Base-by-base conservation (phyloP, 805 yeast species). In the Naumovozyma dairenensis region DNA sequence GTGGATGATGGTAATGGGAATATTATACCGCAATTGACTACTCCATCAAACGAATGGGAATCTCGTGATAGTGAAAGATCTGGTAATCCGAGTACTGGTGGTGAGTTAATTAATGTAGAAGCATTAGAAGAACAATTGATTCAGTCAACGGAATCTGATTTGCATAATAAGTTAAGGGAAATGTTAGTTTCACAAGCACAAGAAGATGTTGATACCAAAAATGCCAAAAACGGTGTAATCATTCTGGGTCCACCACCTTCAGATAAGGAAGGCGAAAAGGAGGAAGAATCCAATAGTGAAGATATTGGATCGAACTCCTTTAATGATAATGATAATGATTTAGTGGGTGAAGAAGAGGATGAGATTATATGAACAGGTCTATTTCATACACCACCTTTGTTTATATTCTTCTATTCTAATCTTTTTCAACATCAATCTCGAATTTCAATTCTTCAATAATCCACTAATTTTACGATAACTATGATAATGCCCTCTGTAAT, bases 191-290 rank as follows among this genome's bases (percentile, higher is more conserved):
- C 45, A 8, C 39, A 45, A 32, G 35, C 54, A 10, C 48, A 44
- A 37, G 41, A 44, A 13, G 54, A 50, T 16, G 47, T 58, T 6
- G 56, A 52, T 30, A 39, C 37, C 18, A 39, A 43, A 18, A 57
- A 57, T 32, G 38, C 41, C 30, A 38, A 43, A 19, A 54, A 57
- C 18, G 62, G 62, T 14, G 62, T 57, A 1, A 53, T 57, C 13
- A 43, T 57, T 16, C 31, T 57, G 21, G 59, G 57, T 5, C 56
- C 55, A 20, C 48, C 58, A 9, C 31, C 48, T n/a, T 10, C 8
- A 7, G 26, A 24, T 6, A 14, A 24, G 7, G 13, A 24, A 12
- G 26, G n/a, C 6, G n/a, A 24, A 8, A 24, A 24, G 8, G 26
- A n/a, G n/a, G n/a, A n/a, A n/a, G n/a, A n/a, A n/a, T n/a, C n/a